Percentiles rank a stretch among this genome's conserved stretches.
Evolutionary conservation across 495 filamentous ascomycete genomes (phyloP).

Genomic region (Aspergillus wentii): DNA sequence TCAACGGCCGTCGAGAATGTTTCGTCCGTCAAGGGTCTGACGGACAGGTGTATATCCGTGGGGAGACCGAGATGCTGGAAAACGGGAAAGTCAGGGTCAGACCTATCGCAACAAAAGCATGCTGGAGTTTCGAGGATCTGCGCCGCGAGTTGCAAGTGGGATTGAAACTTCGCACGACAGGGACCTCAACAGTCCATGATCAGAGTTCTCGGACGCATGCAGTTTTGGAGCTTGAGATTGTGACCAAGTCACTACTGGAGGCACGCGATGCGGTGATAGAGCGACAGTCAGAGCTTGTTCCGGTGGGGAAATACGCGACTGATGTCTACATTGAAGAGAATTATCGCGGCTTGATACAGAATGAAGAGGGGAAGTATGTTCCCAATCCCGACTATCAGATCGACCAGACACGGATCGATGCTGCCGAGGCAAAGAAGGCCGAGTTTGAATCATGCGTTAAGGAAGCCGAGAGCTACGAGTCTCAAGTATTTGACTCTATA

Average conservation of each 20-base stretch:
- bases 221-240: conserved; percentile 18
- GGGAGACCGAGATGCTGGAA: conserved; percentile 19
- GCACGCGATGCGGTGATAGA: conserved; percentile 17
- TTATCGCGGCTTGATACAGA: conserved; percentile 2
- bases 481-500: conserved; percentile 4
- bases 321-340: conserved; percentile 21
- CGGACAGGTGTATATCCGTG: conserved; percentile 14
- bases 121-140: conserved; percentile 20
- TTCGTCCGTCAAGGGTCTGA: conserved; percentile 19
- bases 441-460: conserved; percentile 16
- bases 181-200: conserved; percentile 18
- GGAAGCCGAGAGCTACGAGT: conserved; percentile 11
- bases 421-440: conserved; percentile 16
- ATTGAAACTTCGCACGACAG: conserved; percentile 12
- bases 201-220: conserved; percentile 25
- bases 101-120: conserved; percentile 14
- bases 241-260: conserved; percentile 10
- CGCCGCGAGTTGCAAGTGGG: conserved; percentile 7
- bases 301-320: conserved; percentile 19
- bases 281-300: conserved; percentile 18
- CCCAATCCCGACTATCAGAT: conserved; percentile 14
- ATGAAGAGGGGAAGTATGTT: conserved; percentile 11
- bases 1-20: conserved; percentile 15
- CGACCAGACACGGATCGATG: conserved; percentile 16
- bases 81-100: conserved; percentile 20